Percentiles rank a stretch among this genome's conserved stretches.
Evolutionary conservation across 2,329 filamentous ascomycete genomes (phyloP).

Genomic region (Periconia macrospinosa): DNA sequence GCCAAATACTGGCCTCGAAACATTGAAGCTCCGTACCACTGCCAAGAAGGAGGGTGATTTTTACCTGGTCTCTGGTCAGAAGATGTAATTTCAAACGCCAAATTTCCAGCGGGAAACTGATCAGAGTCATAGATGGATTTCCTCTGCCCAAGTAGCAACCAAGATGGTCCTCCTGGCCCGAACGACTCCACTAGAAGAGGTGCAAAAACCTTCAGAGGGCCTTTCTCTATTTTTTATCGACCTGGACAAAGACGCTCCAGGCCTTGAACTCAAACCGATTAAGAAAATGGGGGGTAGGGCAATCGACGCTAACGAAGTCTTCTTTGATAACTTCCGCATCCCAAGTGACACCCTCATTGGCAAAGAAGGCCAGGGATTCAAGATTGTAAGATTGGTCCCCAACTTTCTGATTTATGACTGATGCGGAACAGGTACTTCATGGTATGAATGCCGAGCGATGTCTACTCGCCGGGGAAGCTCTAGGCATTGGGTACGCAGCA

Average conservation of each 20-base stretch:
- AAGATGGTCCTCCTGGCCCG: slow-evolving; percentile 84
- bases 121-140: slow-evolving; percentile 65
- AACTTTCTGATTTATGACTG: not conserved
- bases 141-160: slow-evolving; percentile 76
- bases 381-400: slow-evolving; percentile 54
- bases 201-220: slow-evolving; percentile 71
- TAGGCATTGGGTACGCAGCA: slow-evolving; percentile 76
- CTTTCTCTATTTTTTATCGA: slow-evolving; percentile 82
- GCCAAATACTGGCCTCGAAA: slow-evolving; percentile 78
- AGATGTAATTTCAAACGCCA: slow-evolving; percentile 55
- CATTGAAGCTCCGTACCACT: slow-evolving; percentile 67
- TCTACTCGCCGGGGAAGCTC: slow-evolving; percentile 69
- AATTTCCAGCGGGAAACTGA: not conserved
- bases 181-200: slow-evolving; percentile 70
- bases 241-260: slow-evolving; percentile 63
- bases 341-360: slow-evolving; percentile 68
- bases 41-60: slow-evolving; percentile 63
- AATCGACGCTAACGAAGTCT: slow-evolving; percentile 84
- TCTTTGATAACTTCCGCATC: slow-evolving; percentile 78
- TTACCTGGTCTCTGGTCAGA: slow-evolving; percentile 74
- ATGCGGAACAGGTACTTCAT: slow-evolving; percentile 39
- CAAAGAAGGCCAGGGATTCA: slow-evolving; percentile 74
- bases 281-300: slow-evolving; percentile 84
- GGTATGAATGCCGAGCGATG: slow-evolving; percentile 55
- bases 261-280: slow-evolving; percentile 70